These are phyloP conservation scores for Pseudogymnoascus sp. DNA, from an alignment of 2,329 filamentous ascomycete species.

Conservation along the genomic window DNA sequence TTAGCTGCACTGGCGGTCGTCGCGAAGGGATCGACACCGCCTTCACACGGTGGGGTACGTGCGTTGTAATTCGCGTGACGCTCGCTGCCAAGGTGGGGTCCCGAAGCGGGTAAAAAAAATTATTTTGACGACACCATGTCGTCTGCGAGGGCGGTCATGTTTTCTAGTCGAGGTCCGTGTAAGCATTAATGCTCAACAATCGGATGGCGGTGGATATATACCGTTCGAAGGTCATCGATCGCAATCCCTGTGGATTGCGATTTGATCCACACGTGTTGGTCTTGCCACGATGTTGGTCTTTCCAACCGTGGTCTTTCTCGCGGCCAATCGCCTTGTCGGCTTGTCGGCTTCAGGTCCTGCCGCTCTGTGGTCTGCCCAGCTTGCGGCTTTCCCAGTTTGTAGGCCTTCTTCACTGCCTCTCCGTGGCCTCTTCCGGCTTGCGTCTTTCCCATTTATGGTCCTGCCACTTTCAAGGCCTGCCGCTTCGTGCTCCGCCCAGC, in stretches of 20 bases:
- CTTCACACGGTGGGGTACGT: conserved; percentile 2
- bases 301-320: not conserved
- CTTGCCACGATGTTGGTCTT: not conserved
- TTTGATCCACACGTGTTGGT: not conserved
- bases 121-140: not conserved
- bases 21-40: conserved; percentile 3
- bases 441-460: not conserved
- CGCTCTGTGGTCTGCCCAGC: not conserved
- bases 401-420: not conserved
- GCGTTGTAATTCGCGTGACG: not conserved
- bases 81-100: not conserved
- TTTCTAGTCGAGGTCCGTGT: not conserved
- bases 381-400: not conserved
- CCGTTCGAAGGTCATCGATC: not conserved
- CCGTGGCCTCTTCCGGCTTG: not conserved
- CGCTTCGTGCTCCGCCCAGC: not conserved
- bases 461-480: not conserved
- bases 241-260: not conserved
- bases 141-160: not conserved
- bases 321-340: not conserved
- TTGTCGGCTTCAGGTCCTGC: not conserved
- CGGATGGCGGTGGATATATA: not conserved
- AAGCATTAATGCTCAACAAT: not conserved
- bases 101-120: not conserved
- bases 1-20: not conserved